phyloP scores from a whole-genome alignment of 352 stramenopile species.

The Paralagenidium karlingii region DNA sequence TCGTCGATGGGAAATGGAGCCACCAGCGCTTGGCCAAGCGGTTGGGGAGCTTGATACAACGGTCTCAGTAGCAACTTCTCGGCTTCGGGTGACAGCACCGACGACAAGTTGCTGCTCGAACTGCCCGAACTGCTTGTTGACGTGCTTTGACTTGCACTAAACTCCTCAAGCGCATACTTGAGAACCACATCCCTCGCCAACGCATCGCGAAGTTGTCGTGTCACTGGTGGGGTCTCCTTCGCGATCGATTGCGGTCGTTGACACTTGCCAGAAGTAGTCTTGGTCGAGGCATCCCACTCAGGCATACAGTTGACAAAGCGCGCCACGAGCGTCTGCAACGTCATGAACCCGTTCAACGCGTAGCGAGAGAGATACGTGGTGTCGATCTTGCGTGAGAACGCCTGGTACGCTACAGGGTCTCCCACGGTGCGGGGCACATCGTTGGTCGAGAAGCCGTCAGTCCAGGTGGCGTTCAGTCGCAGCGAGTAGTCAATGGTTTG shows the following conservation, averaged over 20 bases:
- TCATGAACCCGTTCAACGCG: constrained; percentile 21
- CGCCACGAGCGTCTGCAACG: constrained; percentile 27
- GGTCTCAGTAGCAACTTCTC: neutral
- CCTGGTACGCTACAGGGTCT: neutral
- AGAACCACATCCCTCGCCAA: constrained; percentile 6
- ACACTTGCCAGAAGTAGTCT: constrained; percentile 12
- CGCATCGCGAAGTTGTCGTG: constrained; percentile 9
- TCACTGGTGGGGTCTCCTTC: constrained; percentile 3
- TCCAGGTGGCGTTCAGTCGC: constrained; percentile 20
- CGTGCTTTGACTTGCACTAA: no score
- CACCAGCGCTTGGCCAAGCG: constrained; percentile 1
- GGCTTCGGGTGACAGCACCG: neutral
- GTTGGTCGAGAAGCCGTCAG: constrained; percentile 1
- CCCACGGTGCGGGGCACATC: constrained; percentile 21
- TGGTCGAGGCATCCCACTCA: constrained; percentile 10
- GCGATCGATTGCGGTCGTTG: constrained; percentile 6
- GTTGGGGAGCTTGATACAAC: constrained; percentile 9
- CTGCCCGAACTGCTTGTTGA: no score
- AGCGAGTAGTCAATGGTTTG: constrained; percentile 22
- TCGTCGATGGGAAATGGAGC: constrained; percentile 18
- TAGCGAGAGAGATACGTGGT: constrained; percentile 14
- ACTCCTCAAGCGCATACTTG: neutral
- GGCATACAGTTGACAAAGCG: constrained; percentile 28
- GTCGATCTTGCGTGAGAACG: neutral
- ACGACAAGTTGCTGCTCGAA: neutral